Base-by-base conservation (phyloP, 352 stramenopile genomes). In the Pythium utonaiense region DNA sequence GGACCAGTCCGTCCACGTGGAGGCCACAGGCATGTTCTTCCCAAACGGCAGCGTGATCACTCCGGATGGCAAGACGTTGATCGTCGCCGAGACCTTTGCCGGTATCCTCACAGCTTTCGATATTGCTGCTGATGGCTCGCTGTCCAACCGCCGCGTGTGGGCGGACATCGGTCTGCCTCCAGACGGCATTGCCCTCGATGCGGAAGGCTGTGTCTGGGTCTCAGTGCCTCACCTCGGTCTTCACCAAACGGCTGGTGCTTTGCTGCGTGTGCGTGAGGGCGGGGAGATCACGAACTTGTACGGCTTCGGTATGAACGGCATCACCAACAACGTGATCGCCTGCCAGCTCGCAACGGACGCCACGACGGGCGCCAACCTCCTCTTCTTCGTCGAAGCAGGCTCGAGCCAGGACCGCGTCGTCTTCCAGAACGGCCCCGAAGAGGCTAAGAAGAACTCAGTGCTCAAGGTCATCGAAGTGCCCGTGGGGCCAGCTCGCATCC, bases 11-110 rank as follows among this genome's bases (percentile, higher is more conserved):
- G 66, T 86, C n/a, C 71, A 73, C 0, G 78, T 91, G 22, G 77
- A 86, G 27, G 66, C 81, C 0, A 84, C 69, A 8, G 68, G 71
- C 5, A 62, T 91, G 50, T 68, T 91, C 50, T 91, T 89, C 41
- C 81, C 81, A 21, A 91, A 91, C 50, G 81, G 81, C 14, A 67
- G 67, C 21, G 78, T 91, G 8, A 84, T 89, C 62, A 88, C 81
- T 0, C 77, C 81, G 0, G 81, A 91, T 44, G 77, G 77, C 36
- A 88, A 81, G 69, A 91, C 78, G 33, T 57, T 91, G 28, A 88
- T 91, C 63, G 66, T 80, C 10, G 79, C 70, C 22, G 81, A 91
- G 66, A 89, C 81, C 14, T 88, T 88, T 57, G 52, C 67, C 16
- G 68, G 67, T 0, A n/a, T 65, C 6, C 62, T 91, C n/a, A 88